phyloP scores from a whole-genome alignment of 257 asterid species.

The Schizonepeta tenuifolia region DNA sequence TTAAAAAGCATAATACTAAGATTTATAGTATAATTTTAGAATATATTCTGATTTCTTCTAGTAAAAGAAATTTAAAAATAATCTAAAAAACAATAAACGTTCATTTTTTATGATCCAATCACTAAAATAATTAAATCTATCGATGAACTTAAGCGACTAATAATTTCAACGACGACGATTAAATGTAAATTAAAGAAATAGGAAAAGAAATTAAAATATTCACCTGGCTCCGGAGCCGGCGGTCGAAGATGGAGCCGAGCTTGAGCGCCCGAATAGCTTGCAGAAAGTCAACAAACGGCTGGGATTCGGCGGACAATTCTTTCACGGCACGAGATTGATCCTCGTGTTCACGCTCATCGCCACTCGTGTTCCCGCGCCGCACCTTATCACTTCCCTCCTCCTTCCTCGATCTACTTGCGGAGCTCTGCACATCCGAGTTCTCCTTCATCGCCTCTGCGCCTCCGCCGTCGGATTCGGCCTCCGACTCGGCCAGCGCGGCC shows the following conservation, averaged over 20 bases:
- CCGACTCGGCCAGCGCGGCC: conserved; percentile 50
- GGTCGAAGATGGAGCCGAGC: conserved; percentile 59
- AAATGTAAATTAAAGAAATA: neutral
- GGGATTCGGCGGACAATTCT: conserved; percentile 53
- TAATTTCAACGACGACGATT: neutral
- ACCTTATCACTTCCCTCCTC: conserved; percentile 55
- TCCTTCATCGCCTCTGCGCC: conserved; percentile 54
- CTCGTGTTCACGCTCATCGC: conserved; percentile 56
- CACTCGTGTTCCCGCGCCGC: conserved; percentile 54
- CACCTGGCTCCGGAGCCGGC: conserved; percentile 82
- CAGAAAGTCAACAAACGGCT: conserved; percentile 61
- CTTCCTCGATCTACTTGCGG: conserved; percentile 69
- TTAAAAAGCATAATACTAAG: neutral
- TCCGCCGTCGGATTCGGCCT: conserved; percentile 63
- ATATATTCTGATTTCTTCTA: neutral
- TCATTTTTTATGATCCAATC: neutral
- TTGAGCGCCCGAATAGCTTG: conserved; percentile 50
- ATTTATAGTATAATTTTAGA: neutral
- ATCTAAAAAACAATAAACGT: neutral
- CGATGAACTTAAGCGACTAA: neutral
- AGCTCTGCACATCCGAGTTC: conserved; percentile 73
- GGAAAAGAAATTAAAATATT: neutral
- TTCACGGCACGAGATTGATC: conserved; percentile 56
- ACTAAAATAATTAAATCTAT: neutral
- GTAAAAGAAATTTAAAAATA: neutral